These are phyloP conservation scores for Rhizopus arrhizus DNA, from an alignment of 371 early-diverging fungal genomes.

Conservation along the genomic window DNA sequence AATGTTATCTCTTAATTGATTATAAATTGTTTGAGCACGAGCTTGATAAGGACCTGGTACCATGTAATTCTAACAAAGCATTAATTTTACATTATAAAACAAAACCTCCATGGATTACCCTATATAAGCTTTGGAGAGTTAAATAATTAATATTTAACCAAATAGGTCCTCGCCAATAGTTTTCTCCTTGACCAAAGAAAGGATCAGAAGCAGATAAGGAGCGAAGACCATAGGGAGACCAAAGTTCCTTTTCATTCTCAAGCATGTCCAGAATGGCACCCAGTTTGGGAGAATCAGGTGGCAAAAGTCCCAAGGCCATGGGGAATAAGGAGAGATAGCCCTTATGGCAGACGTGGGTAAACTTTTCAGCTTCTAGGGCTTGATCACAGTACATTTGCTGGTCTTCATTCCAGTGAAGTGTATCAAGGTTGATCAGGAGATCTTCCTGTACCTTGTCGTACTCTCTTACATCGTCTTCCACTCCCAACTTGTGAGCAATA, in stretches of 20 bases:
- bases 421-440: slow-evolving; percentile 48
- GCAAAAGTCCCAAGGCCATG: slow-evolving; percentile 74
- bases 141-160: slow-evolving; percentile 96
- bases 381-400: slow-evolving; percentile 80
- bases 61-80: slow-evolving; percentile 63
- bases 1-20: slow-evolving; percentile 72
- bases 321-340: slow-evolving; percentile 91
- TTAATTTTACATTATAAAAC: background rate
- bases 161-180: slow-evolving; percentile 95
- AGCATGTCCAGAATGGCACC: slow-evolving; percentile 77
- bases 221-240: slow-evolving; percentile 83
- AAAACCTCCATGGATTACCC: slow-evolving; percentile 34
- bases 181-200: slow-evolving; percentile 80
- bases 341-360: slow-evolving; percentile 77
- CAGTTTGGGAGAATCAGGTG: slow-evolving; percentile 68
- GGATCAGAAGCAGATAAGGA: slow-evolving; percentile 79
- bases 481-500: slow-evolving; percentile 66
- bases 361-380: slow-evolving; percentile 54
- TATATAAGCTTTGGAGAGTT: slow-evolving; percentile 72
- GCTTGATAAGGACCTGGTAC: slow-evolving; percentile 70
- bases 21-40: slow-evolving; percentile 75
- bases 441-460: slow-evolving; percentile 53
- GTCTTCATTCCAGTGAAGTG: slow-evolving; percentile 80
- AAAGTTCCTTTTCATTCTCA: slow-evolving; percentile 70
- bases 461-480: slow-evolving; percentile 52